A percentile compares a stretch with the other conserved stretches of the same genome.
phyloP scores from a whole-genome alignment of 2,329 filamentous ascomycete genomes.

The Epichloe coenophiala region DNA sequence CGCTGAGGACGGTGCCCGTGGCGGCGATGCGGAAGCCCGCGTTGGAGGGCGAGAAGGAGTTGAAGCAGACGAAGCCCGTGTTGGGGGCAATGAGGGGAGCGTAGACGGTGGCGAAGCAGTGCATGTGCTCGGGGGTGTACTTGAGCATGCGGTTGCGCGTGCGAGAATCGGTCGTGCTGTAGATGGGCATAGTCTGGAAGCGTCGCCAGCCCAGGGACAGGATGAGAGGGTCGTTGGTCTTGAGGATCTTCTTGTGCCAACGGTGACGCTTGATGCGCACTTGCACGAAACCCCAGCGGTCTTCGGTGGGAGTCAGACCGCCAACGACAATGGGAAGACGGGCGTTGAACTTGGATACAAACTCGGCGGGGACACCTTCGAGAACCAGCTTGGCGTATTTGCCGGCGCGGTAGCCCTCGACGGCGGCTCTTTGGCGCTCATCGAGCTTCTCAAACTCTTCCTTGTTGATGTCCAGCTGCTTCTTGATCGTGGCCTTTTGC shows the following conservation, averaged over 20 bases:
- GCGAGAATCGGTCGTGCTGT: constrained; percentile 87
- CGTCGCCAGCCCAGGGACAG: constrained; percentile 93
- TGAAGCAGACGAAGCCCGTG: constrained; percentile 88
- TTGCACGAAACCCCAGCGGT: constrained; percentile 90
- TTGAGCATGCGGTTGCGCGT: constrained; percentile 96
- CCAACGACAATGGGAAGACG: constrained; percentile 77
- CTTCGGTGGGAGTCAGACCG: constrained; percentile 84
- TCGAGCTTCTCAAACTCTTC: constrained; percentile 84
- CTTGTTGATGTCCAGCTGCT: constrained; percentile 93
- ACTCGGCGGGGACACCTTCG: constrained; percentile 81
- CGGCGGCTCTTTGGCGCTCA: constrained; percentile 64
- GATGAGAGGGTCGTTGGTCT: constrained; percentile 94
- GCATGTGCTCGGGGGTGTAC: constrained; percentile 99
- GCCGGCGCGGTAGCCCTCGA: constrained; percentile 84
- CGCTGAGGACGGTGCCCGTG: constrained; percentile 82
- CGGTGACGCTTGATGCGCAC: constrained; percentile 92
- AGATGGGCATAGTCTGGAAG: constrained; percentile 85
- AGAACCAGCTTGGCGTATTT: constrained; percentile 88
- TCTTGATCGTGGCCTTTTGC: constrained; percentile 88
- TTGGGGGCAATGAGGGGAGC: constrained; percentile 95
- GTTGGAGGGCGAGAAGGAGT: constrained; percentile 71
- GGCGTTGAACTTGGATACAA: constrained; percentile 69
- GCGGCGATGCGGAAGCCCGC: constrained; percentile 90
- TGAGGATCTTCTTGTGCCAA: constrained; percentile 99
- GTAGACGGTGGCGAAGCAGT: constrained; percentile 93